Evolutionary conservation across 768 basidiomycete species (phyloP), one percentile per base, ranked within the genome.

Genomic region (Amylocystis lapponica): DNA sequence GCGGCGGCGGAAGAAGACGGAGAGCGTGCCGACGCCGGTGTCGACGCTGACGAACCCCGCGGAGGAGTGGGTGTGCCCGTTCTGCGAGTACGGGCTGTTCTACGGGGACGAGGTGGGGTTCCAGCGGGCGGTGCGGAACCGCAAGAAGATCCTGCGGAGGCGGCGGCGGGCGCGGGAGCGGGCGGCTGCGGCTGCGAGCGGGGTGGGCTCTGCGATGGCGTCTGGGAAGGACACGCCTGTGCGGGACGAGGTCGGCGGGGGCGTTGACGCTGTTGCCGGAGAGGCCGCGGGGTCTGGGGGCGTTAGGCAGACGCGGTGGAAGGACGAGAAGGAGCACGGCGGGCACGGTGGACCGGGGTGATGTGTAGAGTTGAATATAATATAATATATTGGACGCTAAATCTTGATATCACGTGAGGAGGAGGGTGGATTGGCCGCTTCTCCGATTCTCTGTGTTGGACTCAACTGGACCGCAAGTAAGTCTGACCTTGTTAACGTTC

Each of bases 21-120:
- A 40, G 47, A 38, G 44, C 16, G 39, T 48, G 6, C 50, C 61
- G 52, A 47, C 62, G 26, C 44, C 63, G 20, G 53, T 55, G 19
- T 17, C 64, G 21, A 61, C 63, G 46, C 62, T 81, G 41, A 72
- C 71, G 19, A 73, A 78, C 46, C 79, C 81, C 7, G 72, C 65
- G 26, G 91, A 96, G 19, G 95, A 97, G 61, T 96, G 89, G 84
- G 83, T 97, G 46, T 98, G 95, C 60, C 78, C 86, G 49, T 87
- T 86, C 55, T 98, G 95, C 69, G 95, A 98, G 66, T 94, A 92
- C 61, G 73, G 81, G 45, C 58, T 98, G 44, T 94, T 95, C 62
- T 98, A 86, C 60, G 90, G 91, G n/a, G 83, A 85, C 39, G 86
- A 86, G 30, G 45, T 65, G 41, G 75, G 70, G 42, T 83, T 86